Base-by-base conservation (phyloP, 331 rosid species). In the Malus hybrid region DNA sequence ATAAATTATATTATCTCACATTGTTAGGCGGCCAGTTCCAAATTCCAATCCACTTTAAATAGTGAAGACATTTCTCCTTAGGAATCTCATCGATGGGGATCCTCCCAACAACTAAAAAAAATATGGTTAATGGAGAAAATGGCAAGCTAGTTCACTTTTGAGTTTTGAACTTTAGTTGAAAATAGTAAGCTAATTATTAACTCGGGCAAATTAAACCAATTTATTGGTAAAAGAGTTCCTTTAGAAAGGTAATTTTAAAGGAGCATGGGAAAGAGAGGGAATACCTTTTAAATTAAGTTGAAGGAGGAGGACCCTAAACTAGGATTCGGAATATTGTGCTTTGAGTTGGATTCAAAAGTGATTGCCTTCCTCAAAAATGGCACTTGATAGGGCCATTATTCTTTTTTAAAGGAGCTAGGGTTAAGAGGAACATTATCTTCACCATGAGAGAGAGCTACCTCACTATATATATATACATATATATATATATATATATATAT, bases 41-140 rank as follows among this genome's bases (percentile, higher is more conserved):
- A 39, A 67, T 79, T 72, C 66, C 77, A 39, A 65, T 64, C 67
- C 60, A 72, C 44, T 54, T 62, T 39, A 39, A 39, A 39, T 10
- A 4, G 46, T 39, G 46, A 10, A 39, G 12, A 27, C 1, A 16
- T 46, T 71, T 20, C n/a, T 78, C 24, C 27, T 67, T 22, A 31
- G 69, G 59, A 59, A 62, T 64, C 66, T 56, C 46, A 78, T 75
- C 19, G 20, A 31, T 62, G 56, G 65, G 46, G 54, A 70, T 63
- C 72, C 7, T 16, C 27, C 3, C 66, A 70, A 70, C 22, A 31
- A 20, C 66, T 69, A 29, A 42, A 2, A 19, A 12, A 54, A 18
- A 54, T 16, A 54, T 54, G 60, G 60, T 19, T 39, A 39, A 39
- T 10, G 46, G 13, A 39, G 46, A 39, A 39, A 39, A 52, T 52